Conservation (phyloP, 371 early-diverging fungal species). For the Nematocida ausubeli region DNA sequence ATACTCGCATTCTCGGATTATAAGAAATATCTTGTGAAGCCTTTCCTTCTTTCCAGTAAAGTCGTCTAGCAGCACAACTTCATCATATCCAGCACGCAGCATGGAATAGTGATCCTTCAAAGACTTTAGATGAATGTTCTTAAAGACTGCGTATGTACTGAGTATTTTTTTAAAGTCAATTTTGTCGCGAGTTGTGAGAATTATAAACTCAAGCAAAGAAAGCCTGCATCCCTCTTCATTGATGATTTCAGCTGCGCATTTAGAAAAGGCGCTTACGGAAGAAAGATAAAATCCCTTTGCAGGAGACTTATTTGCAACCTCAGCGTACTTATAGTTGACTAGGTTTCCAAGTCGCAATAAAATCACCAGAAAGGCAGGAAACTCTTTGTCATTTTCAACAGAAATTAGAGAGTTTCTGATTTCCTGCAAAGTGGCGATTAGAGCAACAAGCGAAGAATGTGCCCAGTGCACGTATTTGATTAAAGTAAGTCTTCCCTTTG, state of each 20-base stretch:
- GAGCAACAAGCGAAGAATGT: not conserved
- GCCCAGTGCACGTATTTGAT: conserved; percentile 29
- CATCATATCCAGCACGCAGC: conserved; percentile 27
- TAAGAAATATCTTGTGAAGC: not conserved
- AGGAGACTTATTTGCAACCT: not conserved
- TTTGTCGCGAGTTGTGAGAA: not conserved
- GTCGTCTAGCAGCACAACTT: not conserved
- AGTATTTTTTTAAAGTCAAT: conserved; percentile 33
- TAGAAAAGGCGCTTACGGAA: conserved; percentile 12
- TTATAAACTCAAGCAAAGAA: conserved; percentile 32
- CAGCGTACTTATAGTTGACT: conserved; percentile 44
- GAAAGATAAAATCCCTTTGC: conserved; percentile 24
- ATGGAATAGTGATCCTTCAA: conserved; percentile 26
- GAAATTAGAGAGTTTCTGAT: not conserved
- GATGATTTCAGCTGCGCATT: not conserved
- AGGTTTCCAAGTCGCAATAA: conserved; percentile 21
- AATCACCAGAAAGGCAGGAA: conserved; percentile 15
- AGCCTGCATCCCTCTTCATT: not conserved
- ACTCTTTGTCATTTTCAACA: conserved; percentile 5
- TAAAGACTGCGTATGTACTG: not conserved
- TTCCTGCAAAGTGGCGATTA: not conserved
- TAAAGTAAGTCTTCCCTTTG: conserved; percentile 3
- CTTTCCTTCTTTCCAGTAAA: conserved; percentile 30
- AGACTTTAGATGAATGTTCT: not conserved
- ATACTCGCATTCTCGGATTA: not conserved